Conservation (phyloP, 2,329 filamentous ascomycete species). For the Scleromitrula shiraiana region DNA sequence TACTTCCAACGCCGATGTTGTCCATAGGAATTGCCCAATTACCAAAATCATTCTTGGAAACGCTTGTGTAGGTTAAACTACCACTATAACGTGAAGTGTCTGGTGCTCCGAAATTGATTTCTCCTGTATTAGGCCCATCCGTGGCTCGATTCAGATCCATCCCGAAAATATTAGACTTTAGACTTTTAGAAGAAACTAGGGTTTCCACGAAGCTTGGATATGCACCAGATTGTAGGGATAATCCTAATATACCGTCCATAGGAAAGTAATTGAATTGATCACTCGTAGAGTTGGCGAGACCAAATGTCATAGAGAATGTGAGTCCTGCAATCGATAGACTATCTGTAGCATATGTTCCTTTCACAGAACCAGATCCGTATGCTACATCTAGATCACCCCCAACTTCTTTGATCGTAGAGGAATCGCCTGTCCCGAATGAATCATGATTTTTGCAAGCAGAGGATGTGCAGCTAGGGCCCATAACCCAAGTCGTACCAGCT, state of each 20-base stretch:
- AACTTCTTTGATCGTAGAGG: conserved; percentile 49
- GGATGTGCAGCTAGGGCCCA: conserved; percentile 60
- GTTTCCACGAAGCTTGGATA: conserved; percentile 61
- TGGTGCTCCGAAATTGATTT: conserved; percentile 66
- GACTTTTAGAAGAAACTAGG: conserved; percentile 46
- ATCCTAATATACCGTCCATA: conserved; percentile 80
- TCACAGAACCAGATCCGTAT: conserved; percentile 72
- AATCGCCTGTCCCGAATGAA: conserved; percentile 59
- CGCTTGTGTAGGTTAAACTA: conserved; percentile 56
- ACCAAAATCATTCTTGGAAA: conserved; percentile 37
- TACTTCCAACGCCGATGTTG: conserved; percentile 54
- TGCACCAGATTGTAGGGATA: conserved; percentile 52
- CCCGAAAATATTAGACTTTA: conserved; percentile 61
- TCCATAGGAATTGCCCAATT: conserved; percentile 70
- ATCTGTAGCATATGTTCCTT: conserved; percentile 59
- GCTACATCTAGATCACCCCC: conserved; percentile 53
- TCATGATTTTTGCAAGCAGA: conserved; percentile 62
- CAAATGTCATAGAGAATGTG: conserved; percentile 58
- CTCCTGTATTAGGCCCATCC: conserved; percentile 62
- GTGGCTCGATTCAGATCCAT: conserved; percentile 60
- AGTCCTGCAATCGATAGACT: conserved; percentile 59
- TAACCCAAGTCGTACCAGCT: conserved; percentile 74
- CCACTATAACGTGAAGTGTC: conserved; percentile 62
- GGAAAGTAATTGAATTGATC: conserved; percentile 69
- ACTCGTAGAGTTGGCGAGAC: conserved; percentile 63